These are phyloP conservation scores for Daldinia childiae DNA, from an alignment of 495 filamentous ascomycete genomes.

Conservation along the genomic window DNA sequence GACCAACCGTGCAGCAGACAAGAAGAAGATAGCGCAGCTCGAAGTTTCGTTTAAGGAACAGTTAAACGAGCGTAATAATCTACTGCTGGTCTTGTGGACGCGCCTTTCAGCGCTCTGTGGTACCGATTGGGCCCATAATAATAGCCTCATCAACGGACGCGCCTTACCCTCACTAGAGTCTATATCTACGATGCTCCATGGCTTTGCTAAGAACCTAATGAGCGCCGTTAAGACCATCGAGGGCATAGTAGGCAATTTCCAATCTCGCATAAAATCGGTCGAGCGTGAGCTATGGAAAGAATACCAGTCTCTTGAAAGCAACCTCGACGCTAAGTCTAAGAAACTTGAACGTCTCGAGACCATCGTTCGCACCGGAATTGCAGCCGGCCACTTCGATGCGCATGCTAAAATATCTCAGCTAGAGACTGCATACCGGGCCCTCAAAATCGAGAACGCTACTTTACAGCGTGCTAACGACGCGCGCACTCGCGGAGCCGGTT, in stretches of 20 bases:
- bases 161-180: slow-evolving; percentile 80
- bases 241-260: slow-evolving; percentile 80
- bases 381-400: slow-evolving; percentile 55
- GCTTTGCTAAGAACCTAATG: slow-evolving; percentile 88
- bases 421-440: slow-evolving; percentile 78
- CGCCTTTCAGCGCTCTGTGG: slow-evolving; percentile 87
- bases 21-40: slow-evolving; percentile 73
- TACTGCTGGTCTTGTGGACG: slow-evolving; percentile 88
- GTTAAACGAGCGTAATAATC: slow-evolving; percentile 85
- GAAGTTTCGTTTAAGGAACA: slow-evolving; percentile 86
- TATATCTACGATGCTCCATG: slow-evolving; percentile 79
- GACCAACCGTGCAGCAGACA: slow-evolving; percentile 73
- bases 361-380: slow-evolving; percentile 67
- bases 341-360: slow-evolving; percentile 88
- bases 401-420: slow-evolving; percentile 72
- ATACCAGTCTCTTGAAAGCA: slow-evolving; percentile 85
- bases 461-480: slow-evolving; percentile 66
- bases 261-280: slow-evolving; percentile 78
- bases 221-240: slow-evolving; percentile 90
- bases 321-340: slow-evolving; percentile 79
- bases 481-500: slow-evolving; percentile 49
- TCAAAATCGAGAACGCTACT: slow-evolving; percentile 84
- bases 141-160: slow-evolving; percentile 87
- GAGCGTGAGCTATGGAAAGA: slow-evolving; percentile 91
- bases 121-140: slow-evolving; percentile 88